Base-by-base conservation (phyloP, 1,284 basidiomycete species). In the Tausonia pullulans region DNA sequence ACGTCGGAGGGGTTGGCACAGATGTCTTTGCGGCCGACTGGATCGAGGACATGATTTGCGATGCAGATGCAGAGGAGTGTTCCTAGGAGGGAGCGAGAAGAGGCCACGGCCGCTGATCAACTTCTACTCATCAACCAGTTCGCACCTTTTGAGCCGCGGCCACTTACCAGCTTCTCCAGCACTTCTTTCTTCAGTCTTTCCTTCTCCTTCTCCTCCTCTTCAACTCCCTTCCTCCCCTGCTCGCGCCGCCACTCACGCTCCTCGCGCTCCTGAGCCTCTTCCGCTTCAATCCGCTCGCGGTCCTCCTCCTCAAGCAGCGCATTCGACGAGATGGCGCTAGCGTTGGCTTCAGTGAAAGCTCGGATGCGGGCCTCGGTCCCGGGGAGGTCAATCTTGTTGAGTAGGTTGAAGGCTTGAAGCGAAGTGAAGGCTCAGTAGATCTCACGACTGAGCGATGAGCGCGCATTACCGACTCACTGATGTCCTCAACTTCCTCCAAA, bases 401-500 rank as follows among this genome's bases (percentile, higher is more conserved):
- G 90, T 13, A 98, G 84, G 74, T 98, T 97, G 80, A 97, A 98
- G 0, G 92, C 91, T 92, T 68, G 58, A 58, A 46, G 65, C 43
- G 54, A 54, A 45, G 62, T 56, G 57, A 41, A 63, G 58, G 66
- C 61, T 39, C n/a, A 51, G 49, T 49, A 2, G 13, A 41, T 39
- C 16, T 14, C 46, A 59, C 52, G 41, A 53, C n/a, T 11, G 40
- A 49, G 63, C 13, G 11, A 56, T 4, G 58, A 51, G 51, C 3
- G 27, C 27, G 27, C 27, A 41, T 8, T 39, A 10, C 62, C 39
- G 58, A 78, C 87, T 73, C 69, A 90, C 92, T 88, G 69, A 98
- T 87, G 71, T 97, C 90, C 77, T 99, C 96, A 1, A 95, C 92
- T 74, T 92, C 86, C 75, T 98, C 91, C 7, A 99, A 82, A 73